Base-by-base conservation (phyloP, 2,329 filamentous ascomycete species). In the Hypoxylon sp. region DNA sequence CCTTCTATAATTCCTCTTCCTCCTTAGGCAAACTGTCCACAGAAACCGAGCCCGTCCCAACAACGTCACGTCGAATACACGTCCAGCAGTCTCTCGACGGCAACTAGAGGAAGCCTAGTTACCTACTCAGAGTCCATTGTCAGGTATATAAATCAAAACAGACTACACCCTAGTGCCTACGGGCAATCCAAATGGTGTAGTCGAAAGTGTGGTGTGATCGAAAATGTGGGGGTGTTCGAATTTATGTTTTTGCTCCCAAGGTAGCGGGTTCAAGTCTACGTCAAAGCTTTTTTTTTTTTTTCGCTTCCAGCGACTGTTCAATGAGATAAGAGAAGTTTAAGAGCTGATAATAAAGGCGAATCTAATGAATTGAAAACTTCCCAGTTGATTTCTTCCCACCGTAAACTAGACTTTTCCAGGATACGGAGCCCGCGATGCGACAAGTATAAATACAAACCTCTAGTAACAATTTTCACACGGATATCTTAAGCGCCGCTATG, bases 401-500 rank as follows among this genome's bases (percentile, higher is more conserved):
- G 9, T 19, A n/a, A 21, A 11, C 16, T 23, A 21, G 5, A 29
- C 12, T n/a, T 37, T 30, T 16, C 16, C 34, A 30, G 16, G 5
- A 41, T 6, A 23, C 21, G 3, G 12, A 47, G 14, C 12, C 9
- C n/a, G 21, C 9, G 27, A 52, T 16, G 8, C 21, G n/a, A 23
- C 41, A 52, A 30, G 21, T 14, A 11, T 39, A 29, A 27, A 29
- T 52, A 43, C 51, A 45, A 30, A 41, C 11, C n/a, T 30, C 25
- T 8, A 21, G 16, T 43, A 32, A 21, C 25, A n/a, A 29, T 12
- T 14, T 29, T 14, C 16, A 21, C n/a, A 32, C 16, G 30, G 41
- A 54, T 61, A 61, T 54, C 48, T 47, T 23, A 51, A 47, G 25
- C 50, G 21, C 23, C 27, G 29, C 23, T 58, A 21, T 11, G 37